phyloP scores from a whole-genome alignment of 2,329 filamentous ascomycete species.

The Juglanconis sp. region DNA sequence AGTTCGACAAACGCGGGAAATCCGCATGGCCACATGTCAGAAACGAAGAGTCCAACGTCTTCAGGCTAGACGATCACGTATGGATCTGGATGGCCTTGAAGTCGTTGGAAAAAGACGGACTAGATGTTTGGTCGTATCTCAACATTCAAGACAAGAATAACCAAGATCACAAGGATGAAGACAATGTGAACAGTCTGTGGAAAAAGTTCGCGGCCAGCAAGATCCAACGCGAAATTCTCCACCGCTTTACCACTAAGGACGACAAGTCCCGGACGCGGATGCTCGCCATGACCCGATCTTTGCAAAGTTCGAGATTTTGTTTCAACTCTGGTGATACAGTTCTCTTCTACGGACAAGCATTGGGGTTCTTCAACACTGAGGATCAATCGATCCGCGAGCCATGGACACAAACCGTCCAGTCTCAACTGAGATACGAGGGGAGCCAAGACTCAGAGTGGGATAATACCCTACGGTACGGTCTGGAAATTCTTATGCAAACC shows the following conservation, averaged over 20 bases:
- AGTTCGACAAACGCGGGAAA: not conserved
- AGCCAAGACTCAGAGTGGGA: conserved; percentile 12
- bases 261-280: conserved; percentile 15
- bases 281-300: conserved; percentile 19
- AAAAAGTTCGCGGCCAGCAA: not conserved
- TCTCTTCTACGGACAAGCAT: conserved; percentile 13
- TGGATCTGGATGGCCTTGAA: conserved; percentile 20
- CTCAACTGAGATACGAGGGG: conserved; percentile 12
- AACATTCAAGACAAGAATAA: too few species aligned
- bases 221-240: conserved; percentile 11
- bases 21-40: conserved; percentile 13
- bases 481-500: conserved; percentile 6
- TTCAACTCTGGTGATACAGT: conserved; percentile 20
- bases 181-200: not conserved
- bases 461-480: conserved; percentile 16
- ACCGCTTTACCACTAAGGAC: conserved; percentile 16
- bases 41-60: conserved; percentile 3
- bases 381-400: not conserved
- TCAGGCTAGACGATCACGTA: conserved; percentile 19
- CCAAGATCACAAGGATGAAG: too few species aligned
- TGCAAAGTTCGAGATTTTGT: conserved; percentile 17
- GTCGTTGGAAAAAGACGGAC: not conserved
- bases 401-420: conserved; percentile 16
- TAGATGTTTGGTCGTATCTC: too few species aligned
- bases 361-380: not conserved